Evolutionary conservation across 2,329 filamentous ascomycete species (phyloP).

Genomic region (Aspergillus ruber): DNA sequence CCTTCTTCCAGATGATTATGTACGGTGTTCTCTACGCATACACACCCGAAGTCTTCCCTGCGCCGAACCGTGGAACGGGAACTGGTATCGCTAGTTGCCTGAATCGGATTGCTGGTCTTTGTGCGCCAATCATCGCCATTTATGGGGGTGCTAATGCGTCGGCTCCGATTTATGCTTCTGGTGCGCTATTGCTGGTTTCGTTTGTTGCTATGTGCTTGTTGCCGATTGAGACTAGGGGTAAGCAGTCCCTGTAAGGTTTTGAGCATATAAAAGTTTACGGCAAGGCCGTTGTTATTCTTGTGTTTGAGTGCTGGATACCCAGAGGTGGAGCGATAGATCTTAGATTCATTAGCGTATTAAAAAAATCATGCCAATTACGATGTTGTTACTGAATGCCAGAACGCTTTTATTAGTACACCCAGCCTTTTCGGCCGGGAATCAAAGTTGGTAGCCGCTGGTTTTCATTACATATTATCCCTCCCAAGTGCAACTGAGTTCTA

Average conservation of each 20-base stretch:
- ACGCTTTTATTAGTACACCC: no score
- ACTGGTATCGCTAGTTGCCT: constrained; percentile 38
- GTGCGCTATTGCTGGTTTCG: constrained; percentile 35
- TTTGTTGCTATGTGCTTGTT: constrained; percentile 38
- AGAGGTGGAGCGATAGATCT: no score
- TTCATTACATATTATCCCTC: no score
- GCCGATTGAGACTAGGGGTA: constrained; percentile 40
- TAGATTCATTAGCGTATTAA: no score
- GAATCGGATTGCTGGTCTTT: constrained; percentile 36
- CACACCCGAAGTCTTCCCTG: constrained; percentile 51
- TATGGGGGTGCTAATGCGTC: constrained; percentile 31
- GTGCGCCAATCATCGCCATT: constrained; percentile 38
- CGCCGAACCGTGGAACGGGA: constrained; percentile 46
- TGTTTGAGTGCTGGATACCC: no score
- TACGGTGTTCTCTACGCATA: constrained; percentile 51
- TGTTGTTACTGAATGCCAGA: no score
- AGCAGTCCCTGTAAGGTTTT: constrained; percentile 28
- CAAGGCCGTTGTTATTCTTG: no score
- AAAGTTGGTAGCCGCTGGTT: no score
- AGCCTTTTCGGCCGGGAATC: no score
- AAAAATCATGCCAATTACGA: no score
- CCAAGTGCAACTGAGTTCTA: background rate
- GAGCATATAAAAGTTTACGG: no score
- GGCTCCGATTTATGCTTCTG: constrained; percentile 39
- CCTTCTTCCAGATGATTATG: constrained; percentile 50